Percentiles rank a stretch among this genome's conserved stretches.
phyloP scores from a whole-genome alignment of 2,329 filamentous ascomycete species.

The Colletotrichum sp. region DNA sequence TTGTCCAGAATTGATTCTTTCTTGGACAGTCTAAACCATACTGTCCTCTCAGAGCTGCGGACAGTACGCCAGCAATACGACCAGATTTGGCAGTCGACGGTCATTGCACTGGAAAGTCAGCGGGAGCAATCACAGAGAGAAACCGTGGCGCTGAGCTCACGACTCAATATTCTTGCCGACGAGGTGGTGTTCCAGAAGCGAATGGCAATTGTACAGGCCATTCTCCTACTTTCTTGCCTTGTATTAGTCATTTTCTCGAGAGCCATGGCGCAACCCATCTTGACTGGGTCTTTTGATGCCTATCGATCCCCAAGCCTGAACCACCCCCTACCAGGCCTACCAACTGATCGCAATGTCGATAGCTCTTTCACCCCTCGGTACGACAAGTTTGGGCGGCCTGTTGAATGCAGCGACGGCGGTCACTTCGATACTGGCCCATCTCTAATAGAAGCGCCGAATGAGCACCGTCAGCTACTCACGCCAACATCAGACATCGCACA shows the following conservation, averaged over 20 bases:
- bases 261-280: slow-evolving; percentile 15
- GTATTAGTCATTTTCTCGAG: slow-evolving; percentile 81
- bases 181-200: slow-evolving; percentile 88
- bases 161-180: slow-evolving; percentile 89
- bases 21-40: slow-evolving; percentile 83
- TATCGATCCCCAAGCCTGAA: not conserved
- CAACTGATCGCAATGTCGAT: not conserved
- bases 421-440: not conserved
- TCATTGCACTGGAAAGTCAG: slow-evolving; percentile 88
- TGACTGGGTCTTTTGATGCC: slow-evolving; percentile 1
- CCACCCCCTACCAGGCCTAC: not conserved
- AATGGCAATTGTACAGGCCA: slow-evolving; percentile 90
- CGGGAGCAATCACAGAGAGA: slow-evolving; percentile 84
- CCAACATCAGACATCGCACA: not conserved
- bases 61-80: slow-evolving; percentile 87
- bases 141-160: slow-evolving; percentile 78
- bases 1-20: slow-evolving; percentile 83
- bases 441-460: not conserved
- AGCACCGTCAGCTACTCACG: not conserved
- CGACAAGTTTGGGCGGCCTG: not conserved
- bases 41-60: slow-evolving; percentile 81
- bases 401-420: not conserved
- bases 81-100: slow-evolving; percentile 94
- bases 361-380: not conserved
- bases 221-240: slow-evolving; percentile 85